phyloP scores from a whole-genome alignment of 192 early-diverging fungal genomes.

The Cladochytrium replicatum region DNA sequence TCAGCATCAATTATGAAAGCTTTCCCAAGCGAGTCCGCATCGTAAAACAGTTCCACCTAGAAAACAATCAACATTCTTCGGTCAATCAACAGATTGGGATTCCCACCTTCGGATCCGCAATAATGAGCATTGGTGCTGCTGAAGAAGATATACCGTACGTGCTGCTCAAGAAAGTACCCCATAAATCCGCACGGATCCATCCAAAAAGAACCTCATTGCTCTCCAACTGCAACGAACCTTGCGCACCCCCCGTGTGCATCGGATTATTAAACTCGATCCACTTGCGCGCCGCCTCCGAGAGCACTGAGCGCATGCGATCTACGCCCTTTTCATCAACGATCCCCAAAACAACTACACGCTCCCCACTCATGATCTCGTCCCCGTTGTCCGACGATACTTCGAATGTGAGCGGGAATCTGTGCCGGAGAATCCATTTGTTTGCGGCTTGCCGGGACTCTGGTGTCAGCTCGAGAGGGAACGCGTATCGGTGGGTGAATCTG shows the following conservation, averaged over 20 bases:
- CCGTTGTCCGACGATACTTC: conserved; percentile 56
- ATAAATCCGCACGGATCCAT: conserved; percentile 52
- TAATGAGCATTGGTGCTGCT: conserved; percentile 33
- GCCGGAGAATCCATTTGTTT: conserved; percentile 19
- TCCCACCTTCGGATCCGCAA: conserved; percentile 32
- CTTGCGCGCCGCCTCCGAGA: too few species aligned
- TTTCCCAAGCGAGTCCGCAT: too few species aligned
- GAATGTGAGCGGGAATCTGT: conserved; percentile 58
- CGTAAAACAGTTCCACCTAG: too few species aligned
- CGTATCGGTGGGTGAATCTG: conserved; percentile 6
- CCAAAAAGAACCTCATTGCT: conserved; percentile 42
- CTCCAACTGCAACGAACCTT: conserved; percentile 2
- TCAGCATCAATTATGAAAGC: too few species aligned
- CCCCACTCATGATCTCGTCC: conserved; percentile 55
- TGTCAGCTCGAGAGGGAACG: not conserved
- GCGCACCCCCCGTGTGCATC: not conserved
- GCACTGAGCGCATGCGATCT: too few species aligned
- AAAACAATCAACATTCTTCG: conserved; percentile 1
- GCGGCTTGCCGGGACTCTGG: not conserved
- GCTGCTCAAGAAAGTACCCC: conserved; percentile 46
- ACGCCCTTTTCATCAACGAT: conserved; percentile 39
- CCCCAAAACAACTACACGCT: conserved; percentile 53
- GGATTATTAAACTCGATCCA: conserved; percentile 2
- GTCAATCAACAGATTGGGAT: not conserved
- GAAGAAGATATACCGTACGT: conserved; percentile 31